Evolutionary conservation across 2,329 filamentous ascomycete genomes (phyloP).

Genomic region (Trichoderma sp.): DNA sequence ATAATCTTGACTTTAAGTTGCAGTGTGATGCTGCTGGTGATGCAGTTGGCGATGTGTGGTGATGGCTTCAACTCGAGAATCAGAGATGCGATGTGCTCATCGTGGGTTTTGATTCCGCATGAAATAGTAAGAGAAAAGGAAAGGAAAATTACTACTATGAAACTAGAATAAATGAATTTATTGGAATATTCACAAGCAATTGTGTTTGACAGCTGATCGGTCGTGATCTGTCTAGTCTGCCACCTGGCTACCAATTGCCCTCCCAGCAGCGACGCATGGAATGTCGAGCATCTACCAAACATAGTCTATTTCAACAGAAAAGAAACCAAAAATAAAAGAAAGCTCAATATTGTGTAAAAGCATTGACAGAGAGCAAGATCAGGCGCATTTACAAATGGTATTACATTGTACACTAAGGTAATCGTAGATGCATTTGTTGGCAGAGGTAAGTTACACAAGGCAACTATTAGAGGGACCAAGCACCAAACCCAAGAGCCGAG

Average conservation of each 20-base stretch:
- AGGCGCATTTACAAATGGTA: no score
- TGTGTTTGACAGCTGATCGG: neutral
- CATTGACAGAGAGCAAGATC: neutral
- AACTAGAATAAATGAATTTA: neutral
- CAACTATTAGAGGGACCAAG: neutral
- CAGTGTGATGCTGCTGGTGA: neutral
- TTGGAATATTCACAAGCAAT: neutral
- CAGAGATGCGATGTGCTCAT: no score
- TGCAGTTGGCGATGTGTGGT: neutral
- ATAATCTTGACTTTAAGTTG: neutral
- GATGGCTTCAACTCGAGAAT: neutral
- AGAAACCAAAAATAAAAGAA: accelerated
- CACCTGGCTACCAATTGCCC: neutral
- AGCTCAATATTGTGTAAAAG: neutral
- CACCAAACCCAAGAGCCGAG: neutral
- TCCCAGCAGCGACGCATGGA: neutral
- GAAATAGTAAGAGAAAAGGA: no score
- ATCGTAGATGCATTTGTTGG: neutral
- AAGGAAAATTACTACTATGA: accelerated
- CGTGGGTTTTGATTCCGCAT: neutral
- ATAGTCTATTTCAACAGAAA: no score
- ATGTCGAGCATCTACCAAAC: neutral
- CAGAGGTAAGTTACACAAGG: neutral
- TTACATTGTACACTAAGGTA: no score
- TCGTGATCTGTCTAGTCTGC: neutral